Evolutionary conservation across 116 monocot species (phyloP).

Genomic region (Trichopus zeylanicus): DNA sequence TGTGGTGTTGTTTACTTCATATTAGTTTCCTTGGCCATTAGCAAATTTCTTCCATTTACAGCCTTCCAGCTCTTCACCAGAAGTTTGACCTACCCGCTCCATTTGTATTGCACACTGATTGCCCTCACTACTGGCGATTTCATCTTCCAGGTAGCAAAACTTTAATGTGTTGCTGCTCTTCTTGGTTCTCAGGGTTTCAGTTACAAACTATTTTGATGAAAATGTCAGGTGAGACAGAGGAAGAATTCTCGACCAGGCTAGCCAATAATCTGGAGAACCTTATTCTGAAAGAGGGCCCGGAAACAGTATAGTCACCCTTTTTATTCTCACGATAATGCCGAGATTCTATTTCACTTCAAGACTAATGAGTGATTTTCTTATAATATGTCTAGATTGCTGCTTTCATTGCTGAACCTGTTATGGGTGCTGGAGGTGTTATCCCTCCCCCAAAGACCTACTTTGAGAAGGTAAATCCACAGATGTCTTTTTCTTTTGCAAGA

Average conservation of each 20-base stretch:
- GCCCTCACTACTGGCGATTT: constrained; percentile 97
- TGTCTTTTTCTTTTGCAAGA: not conserved
- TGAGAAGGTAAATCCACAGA: constrained; percentile 62
- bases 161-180: not conserved
- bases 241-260: constrained; percentile 84
- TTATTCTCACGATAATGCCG: not conserved
- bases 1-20: not conserved
- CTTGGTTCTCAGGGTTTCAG: not conserved
- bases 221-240: constrained; percentile 81
- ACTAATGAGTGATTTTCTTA: not conserved
- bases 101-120: constrained; percentile 97
- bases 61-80: constrained; percentile 93
- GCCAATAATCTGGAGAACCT: constrained; percentile 90
- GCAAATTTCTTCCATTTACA: constrained; percentile 10
- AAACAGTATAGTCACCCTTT: constrained; percentile 43
- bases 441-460: constrained; percentile 93
- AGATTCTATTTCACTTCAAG: not conserved
- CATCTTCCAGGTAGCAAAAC: constrained; percentile 64
- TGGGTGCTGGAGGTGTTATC: constrained; percentile 98
- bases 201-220: too few relatives aligned
- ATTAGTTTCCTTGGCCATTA: too few relatives aligned
- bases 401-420: constrained; percentile 98
- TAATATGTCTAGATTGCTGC: constrained; percentile 80
- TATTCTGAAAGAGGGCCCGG: constrained; percentile 95
- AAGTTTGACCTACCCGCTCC: constrained; percentile 95